These are phyloP conservation scores for Sphaerobolus stellatus DNA, from an alignment of 1,284 basidiomycete species.

Conservation along the genomic window DNA sequence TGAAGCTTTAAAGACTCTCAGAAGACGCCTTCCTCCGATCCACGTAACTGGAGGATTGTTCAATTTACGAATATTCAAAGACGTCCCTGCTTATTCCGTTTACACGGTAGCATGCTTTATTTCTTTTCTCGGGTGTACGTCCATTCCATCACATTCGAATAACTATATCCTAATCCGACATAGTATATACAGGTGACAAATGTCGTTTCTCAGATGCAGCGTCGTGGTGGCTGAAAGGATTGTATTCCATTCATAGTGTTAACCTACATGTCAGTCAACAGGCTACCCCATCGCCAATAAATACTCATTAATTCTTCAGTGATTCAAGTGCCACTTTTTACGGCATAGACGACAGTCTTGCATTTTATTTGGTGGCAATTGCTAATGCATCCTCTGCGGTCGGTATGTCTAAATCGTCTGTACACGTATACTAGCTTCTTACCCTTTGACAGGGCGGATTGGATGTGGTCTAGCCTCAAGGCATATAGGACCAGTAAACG, in stretches of 20 bases:
- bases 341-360: slow-evolving; percentile 37
- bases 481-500: slow-evolving; percentile 48
- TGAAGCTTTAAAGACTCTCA: slow-evolving; percentile 35
- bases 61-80: slow-evolving; percentile 50
- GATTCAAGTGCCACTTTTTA: slow-evolving; percentile 32
- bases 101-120: slow-evolving; percentile 46
- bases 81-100: slow-evolving; percentile 40
- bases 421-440: neutral
- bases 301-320: neutral
- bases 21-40: slow-evolving; percentile 51
- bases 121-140: slow-evolving; percentile 48
- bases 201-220: neutral
- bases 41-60: slow-evolving; percentile 49
- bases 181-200: slow-evolving; percentile 53
- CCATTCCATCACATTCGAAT: too few relatives aligned
- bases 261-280: slow-evolving; percentile 3
- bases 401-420: neutral
- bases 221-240: neutral
- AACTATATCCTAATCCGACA: too few relatives aligned
- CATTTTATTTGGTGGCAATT: slow-evolving; percentile 49
- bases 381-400: slow-evolving; percentile 42
- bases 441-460: slow-evolving; percentile 37
- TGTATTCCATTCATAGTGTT: neutral
- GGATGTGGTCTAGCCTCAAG: slow-evolving; percentile 41
- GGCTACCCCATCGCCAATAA: neutral